Evolutionary conservation across 2,329 filamentous ascomycete species (phyloP), one percentile per base, ranked within the genome.

Genomic region (Trichoderma asperellum): DNA sequence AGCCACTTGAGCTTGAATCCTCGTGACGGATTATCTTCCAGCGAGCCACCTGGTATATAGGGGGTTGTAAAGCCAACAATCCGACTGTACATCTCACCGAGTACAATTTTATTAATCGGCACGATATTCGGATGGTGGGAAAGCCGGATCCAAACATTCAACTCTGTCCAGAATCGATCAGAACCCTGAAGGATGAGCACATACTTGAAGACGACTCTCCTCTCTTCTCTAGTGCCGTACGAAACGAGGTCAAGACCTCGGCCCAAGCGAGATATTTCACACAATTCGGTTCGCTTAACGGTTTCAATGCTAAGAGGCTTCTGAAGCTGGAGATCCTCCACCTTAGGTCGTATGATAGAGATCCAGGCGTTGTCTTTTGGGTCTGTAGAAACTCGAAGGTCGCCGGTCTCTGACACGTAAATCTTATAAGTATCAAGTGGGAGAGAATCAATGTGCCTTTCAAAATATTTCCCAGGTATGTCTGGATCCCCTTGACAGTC

Each of bases 51-150:
- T n/a, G 77, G 73, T 11, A 81, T 73, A 62, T 75, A 80, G 11
- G 66, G 24, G 5, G 58, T 77, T 12, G 80, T 82, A 69, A 81
- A 83, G 11, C 80, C 81, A 37, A 82, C 75, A 0, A 80, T 74
- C 2, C 69, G 58, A 14, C 74, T 76, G n/a, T 76, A 73, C 0
- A 80, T 53, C 65, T 75, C 75, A 32, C 81, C 78, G 0, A 81
- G 34, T 14, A 81, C 75, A 10, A 81, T 71, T 43, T 71, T 70
- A 55, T 81, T 78, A 60, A 81, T 77, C 2, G 75, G 74, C 4
- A 81, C 74, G n/a, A 82, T 77, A 37, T 81, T 77, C 2, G 78
- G 76, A 69, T 82, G 79, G 40, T 63, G 68, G 4, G 80, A 79
- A 1, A 82, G 75, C 40, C 77, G 76, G 70, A 78, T 76, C 72